phyloP scores from a whole-genome alignment of 345 rosid genomes.

The Zanthoxylum bungeanum region DNA sequence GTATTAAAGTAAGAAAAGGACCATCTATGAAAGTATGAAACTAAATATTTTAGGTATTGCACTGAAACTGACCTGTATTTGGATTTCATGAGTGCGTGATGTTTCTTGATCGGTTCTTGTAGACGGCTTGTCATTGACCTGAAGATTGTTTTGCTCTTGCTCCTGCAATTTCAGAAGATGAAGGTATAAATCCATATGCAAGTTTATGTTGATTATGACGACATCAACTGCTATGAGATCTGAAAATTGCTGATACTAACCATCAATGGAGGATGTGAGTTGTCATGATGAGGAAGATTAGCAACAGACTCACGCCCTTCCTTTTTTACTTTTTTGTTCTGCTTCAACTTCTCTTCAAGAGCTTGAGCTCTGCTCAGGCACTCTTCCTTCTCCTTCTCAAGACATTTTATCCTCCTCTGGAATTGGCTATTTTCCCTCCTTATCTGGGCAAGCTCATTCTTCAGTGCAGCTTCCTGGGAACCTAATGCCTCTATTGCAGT shows the following conservation, averaged over 20 bases:
- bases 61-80: slow-evolving; percentile 8
- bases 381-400: slow-evolving; percentile 55
- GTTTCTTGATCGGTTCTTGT: background rate
- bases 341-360: slow-evolving; percentile 29
- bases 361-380: slow-evolving; percentile 31
- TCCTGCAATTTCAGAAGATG: slow-evolving; percentile 18
- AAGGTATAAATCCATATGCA: background rate
- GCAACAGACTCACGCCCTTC: slow-evolving; percentile 13
- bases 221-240: slow-evolving; percentile 2
- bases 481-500: slow-evolving; percentile 59
- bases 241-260: slow-evolving; percentile 20
- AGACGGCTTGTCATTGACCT: slow-evolving; percentile 10
- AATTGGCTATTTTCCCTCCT: slow-evolving; percentile 48
- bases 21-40: background rate
- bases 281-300: slow-evolving; percentile 13
- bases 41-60: background rate
- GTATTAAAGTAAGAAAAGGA: background rate
- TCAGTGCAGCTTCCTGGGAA: slow-evolving; percentile 48
- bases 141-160: slow-evolving; percentile 12
- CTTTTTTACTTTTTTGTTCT: slow-evolving; percentile 20
- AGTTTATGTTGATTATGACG: background rate
- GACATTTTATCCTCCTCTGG: slow-evolving; percentile 46
- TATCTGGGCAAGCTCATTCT: slow-evolving; percentile 55
- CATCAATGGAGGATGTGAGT: slow-evolving; percentile 23
- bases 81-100: background rate